These are phyloP conservation scores for Hypseocharis bilobata DNA, from an alignment of 441 rosid genomes.

Conservation along the genomic window DNA sequence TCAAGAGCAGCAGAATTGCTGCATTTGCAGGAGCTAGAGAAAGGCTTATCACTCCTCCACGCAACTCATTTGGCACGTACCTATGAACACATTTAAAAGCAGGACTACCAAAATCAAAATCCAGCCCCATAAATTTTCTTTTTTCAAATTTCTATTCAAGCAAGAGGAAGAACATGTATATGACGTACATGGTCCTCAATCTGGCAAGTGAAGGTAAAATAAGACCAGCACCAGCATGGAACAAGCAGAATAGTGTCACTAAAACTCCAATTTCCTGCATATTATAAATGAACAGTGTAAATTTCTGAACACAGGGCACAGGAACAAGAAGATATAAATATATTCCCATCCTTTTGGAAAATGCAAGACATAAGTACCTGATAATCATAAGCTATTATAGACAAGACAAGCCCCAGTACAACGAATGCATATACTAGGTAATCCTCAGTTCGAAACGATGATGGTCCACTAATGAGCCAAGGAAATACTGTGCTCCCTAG, in stretches of 20 bases:
- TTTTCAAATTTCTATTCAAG: background rate
- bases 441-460: slow-evolving; percentile 67
- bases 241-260: slow-evolving; percentile 63
- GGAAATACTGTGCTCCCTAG: slow-evolving; percentile 80
- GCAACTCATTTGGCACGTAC: slow-evolving; percentile 82
- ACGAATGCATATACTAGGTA: slow-evolving; percentile 55
- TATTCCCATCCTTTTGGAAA: slow-evolving; percentile 7
- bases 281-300: slow-evolving; percentile 14
- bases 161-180: slow-evolving; percentile 1
- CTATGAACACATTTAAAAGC: slow-evolving; percentile 29
- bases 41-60: slow-evolving; percentile 89
- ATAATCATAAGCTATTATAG: slow-evolving; percentile 78
- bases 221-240: slow-evolving; percentile 63
- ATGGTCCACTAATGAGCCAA: slow-evolving; percentile 60
- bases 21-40: slow-evolving; percentile 83
- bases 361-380: slow-evolving; percentile 46
- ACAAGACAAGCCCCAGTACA: slow-evolving; percentile 51
- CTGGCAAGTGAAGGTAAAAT: slow-evolving; percentile 75
- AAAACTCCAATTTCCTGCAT: slow-evolving; percentile 77
- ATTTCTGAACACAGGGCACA: slow-evolving; percentile 3
- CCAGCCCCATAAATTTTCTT: too few relatives aligned
- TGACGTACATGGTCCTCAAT: slow-evolving; percentile 72
- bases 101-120: slow-evolving; percentile 11
- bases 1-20: slow-evolving; percentile 45
- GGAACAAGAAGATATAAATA: slow-evolving; percentile 4